Evolutionary conservation across 2,329 filamentous ascomycete species (phyloP), one percentile per base, ranked within the genome.

Genomic region (Paecilomyces niveus): DNA sequence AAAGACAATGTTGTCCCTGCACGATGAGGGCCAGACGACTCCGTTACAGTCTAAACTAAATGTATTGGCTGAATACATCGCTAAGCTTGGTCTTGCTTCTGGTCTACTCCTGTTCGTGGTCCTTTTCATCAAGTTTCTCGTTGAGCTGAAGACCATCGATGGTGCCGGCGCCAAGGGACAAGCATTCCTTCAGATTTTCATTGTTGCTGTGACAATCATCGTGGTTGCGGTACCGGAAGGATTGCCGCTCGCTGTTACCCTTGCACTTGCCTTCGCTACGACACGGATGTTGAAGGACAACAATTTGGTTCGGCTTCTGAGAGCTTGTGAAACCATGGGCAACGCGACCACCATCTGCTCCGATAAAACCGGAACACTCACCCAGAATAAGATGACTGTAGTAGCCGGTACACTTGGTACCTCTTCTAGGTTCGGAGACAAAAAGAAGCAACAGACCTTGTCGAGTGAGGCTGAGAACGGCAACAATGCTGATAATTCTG

Each of bases 11-110:
- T 88, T 92, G 83, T 89, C 89, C 39, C 76, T 93, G 10, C 85
- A 88, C 61, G 88, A 90, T 64, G 87, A 90, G 61, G 85, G 86
- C 58, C 86, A 92, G 68, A 88, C 89, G 24, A 93, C 89, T 1
- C 90, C 89, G 3, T 73, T 93, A 7, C 90, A 93, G 71, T 86
- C 83, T 2, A 92, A 92, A 72, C 78, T 93, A 59, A 91, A 92
- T 63, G 80, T 85, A 3, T 79, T 93, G 18, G 90, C 89, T 6
- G 89, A 90, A 66, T 89, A 91, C 67, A 91, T 93, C 65, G 87
- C 87, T n/a, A 89, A 89, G 68, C 80, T 89, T 50, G 87, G 87
- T 74, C 85, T 87, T 64, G 84, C 83, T 60, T 86, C 89, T 53
- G 89, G 89, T 57, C 75, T 90, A 15, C 74, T 92, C 9, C 80